Conservation (phyloP, 257 asterid species). For the Echium plantagineum region DNA sequence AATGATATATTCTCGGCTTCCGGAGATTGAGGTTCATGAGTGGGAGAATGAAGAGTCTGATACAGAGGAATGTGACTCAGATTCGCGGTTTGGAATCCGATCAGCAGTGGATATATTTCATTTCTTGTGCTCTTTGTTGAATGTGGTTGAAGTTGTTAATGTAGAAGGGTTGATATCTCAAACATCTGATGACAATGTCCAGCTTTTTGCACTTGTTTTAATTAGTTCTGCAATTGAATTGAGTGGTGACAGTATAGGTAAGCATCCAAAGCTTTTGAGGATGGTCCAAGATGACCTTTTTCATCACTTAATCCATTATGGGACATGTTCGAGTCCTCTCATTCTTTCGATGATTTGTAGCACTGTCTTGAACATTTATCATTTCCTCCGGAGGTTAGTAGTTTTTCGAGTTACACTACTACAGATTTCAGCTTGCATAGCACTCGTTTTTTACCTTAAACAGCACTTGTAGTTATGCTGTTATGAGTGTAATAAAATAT, state of each 20-base stretch:
- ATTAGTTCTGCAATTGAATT: constrained; percentile 75
- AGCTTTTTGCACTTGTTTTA: constrained; percentile 60
- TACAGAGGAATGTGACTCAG: constrained; percentile 57
- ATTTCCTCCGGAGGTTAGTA: constrained; percentile 65
- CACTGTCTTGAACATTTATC: constrained; percentile 67
- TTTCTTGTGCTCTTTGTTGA: constrained; percentile 75
- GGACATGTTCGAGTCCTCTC: constrained; percentile 56
- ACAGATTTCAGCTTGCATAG: no score
- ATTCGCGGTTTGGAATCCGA: constrained; percentile 66
- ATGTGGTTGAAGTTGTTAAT: constrained; percentile 60
- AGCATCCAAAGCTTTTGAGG: constrained; percentile 76
- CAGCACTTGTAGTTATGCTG: no score
- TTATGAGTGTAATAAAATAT: no score
- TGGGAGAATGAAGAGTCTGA: constrained; percentile 88
- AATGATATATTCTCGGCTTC: constrained; percentile 51
- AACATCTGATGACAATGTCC: constrained; percentile 50
- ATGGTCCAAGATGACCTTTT: constrained; percentile 86
- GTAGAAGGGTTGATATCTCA: constrained; percentile 41
- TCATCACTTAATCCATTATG: constrained; percentile 82
- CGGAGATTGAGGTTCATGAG: constrained; percentile 64
- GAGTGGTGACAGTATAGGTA: constrained; percentile 83
- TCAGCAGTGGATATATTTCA: constrained; percentile 79
- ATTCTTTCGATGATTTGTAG: constrained; percentile 85
- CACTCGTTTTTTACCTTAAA: no score
- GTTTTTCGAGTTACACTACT: no score